Base-by-base conservation (phyloP, 1,139 yeast species). In the Eremothecium gossypii region DNA sequence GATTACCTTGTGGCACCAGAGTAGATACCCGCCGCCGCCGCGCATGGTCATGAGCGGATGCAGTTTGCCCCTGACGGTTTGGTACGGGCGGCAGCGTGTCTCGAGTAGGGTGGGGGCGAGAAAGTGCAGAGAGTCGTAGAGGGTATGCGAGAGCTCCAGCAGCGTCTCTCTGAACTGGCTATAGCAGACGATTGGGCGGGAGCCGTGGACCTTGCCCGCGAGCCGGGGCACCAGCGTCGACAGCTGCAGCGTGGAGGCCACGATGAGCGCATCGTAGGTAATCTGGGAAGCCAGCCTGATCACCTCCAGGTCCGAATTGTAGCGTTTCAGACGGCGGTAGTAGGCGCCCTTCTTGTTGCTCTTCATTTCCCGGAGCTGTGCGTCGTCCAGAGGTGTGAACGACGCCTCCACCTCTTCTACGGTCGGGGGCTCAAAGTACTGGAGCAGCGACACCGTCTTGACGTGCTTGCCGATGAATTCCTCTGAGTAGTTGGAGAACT, bases 21-120 rank as follows among this genome's bases (percentile, higher is more conserved):
- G 67, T 1, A 91, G 62, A 59, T 79, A 91, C 0, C 99, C 99
- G 40, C 97, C 97, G 44, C 82, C 91, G 2, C 95, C 89, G 57
- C 86, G 74, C 73, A 83, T 80, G 0, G 96, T 84, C 99, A 91
- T 93, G 46, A 80, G 64, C 0, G 99, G 99, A 61, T 93, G 98
- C 60, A 91, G 70, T 59, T 95, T 78, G 7, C 98, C 98, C 9
- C 95, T 87, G 27, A 91, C 76, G 3, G 96, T 87, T 64, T 91
- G 99, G 59, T 83, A 86, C 40, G 81, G 82, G 49, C 96, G 76
- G 7, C 84, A 94, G 46, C 86, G 71, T 0, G 95, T 76, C 60
- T 89, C 96, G 47, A 76, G 70, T 27, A 93, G 77, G 2, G 87
- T 76, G 4, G 96, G 95, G 1, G 94, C 93, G 52, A 91, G 69